Evolutionary conservation across 2,329 filamentous ascomycete genomes (phyloP).

Genomic region (Sphaerulina musiva): DNA sequence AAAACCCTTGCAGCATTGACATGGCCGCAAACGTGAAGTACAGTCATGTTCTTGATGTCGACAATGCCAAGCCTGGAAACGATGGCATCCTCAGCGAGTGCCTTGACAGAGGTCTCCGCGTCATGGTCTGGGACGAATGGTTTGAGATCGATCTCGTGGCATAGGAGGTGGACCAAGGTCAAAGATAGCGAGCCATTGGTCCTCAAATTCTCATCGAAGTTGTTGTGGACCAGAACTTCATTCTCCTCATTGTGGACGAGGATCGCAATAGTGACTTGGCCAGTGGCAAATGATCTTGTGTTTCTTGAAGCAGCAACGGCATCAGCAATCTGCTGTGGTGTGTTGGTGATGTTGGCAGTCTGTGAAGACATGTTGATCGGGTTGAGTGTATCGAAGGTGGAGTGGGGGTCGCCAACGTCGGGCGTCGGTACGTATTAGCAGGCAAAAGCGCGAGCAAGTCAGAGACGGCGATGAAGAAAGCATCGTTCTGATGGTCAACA

Average conservation of each 20-base stretch:
- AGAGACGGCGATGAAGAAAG: not conserved
- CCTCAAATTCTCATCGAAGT: not conserved
- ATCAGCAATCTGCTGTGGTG: slow-evolving; percentile 6
- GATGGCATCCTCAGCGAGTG: not conserved
- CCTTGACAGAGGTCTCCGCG: slow-evolving; percentile 1
- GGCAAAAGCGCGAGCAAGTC: not conserved
- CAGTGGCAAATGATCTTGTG: not conserved
- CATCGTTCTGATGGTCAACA: not conserved
- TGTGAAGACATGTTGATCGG: not conserved
- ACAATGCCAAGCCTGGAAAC: slow-evolving; percentile 3
- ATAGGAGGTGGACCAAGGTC: not conserved
- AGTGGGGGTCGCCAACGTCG: too few relatives aligned
- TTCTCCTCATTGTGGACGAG: slow-evolving; percentile 3
- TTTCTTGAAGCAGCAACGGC: not conserved
- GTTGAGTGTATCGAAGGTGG: too few relatives aligned
- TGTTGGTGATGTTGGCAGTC: not conserved
- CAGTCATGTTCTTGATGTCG: not conserved
- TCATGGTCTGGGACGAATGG: not conserved
- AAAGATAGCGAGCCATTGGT: not conserved
- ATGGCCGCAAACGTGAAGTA: not conserved
- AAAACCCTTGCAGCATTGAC: not conserved
- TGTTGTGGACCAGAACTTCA: slow-evolving; percentile 1
- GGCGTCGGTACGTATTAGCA: not conserved
- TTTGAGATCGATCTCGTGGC: not conserved
- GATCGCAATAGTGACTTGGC: not conserved